These are phyloP conservation scores for Euphorbia pulcherrima DNA, from an alignment of 345 rosid species.

Conservation along the genomic window DNA sequence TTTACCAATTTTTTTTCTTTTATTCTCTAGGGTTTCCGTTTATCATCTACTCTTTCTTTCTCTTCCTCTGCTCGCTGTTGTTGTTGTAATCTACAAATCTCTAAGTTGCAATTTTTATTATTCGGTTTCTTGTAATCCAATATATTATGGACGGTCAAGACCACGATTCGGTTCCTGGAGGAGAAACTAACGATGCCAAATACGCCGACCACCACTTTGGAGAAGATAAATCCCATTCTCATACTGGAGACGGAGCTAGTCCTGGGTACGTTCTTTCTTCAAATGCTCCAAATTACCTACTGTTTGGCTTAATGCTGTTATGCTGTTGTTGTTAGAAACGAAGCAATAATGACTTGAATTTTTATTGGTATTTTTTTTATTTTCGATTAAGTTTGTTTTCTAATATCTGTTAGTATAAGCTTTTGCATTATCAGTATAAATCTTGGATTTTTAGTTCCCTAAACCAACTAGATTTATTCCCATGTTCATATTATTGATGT, in stretches of 20 bases:
- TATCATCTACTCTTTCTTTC: slow-evolving; percentile 12
- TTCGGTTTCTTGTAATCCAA: slow-evolving; percentile 9
- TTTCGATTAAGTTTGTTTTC: background rate
- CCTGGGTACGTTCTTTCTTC: slow-evolving; percentile 44
- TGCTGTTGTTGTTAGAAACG: background rate
- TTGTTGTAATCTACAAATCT: slow-evolving; percentile 5
- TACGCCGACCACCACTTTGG: slow-evolving; percentile 35
- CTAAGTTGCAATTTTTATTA: background rate
- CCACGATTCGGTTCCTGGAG: slow-evolving; percentile 36
- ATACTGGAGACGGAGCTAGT: slow-evolving; percentile 61
- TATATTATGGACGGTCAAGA: slow-evolving; percentile 47
- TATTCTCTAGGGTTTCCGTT: slow-evolving; percentile 4
- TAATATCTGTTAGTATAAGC: background rate
- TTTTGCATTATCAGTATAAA: background rate
- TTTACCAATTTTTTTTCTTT: background rate
- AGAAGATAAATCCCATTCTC: slow-evolving; percentile 53
- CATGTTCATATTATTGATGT: background rate
- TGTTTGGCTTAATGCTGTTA: background rate
- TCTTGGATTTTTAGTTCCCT: background rate
- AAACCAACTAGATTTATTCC: background rate
- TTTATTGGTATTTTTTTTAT: background rate
- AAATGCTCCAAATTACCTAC: background rate
- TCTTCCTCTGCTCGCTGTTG: too few relatives aligned
- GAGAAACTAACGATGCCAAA: slow-evolving; percentile 39
- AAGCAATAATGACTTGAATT: background rate